phyloP scores from a whole-genome alignment of 257 asterid species.

The Avicennia marina region DNA sequence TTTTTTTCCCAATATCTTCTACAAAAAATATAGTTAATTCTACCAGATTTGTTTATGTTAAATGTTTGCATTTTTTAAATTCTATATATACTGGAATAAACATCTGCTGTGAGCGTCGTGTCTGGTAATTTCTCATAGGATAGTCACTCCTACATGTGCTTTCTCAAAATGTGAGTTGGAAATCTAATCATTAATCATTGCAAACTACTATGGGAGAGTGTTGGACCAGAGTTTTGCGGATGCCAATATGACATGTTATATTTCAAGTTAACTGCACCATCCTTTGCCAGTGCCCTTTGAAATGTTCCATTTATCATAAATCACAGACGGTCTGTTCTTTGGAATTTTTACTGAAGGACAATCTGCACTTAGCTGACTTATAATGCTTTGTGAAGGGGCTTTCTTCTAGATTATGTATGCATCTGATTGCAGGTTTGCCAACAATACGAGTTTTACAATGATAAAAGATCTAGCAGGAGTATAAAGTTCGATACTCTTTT shows the following conservation, averaged over 20 bases:
- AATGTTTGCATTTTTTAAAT: no score
- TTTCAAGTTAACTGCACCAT: neutral
- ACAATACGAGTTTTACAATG: conserved; percentile 85
- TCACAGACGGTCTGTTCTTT: conserved; percentile 1
- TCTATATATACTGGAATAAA: no score
- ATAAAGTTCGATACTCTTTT: conserved; percentile 78
- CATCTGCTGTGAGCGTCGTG: no score
- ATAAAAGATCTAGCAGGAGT: conserved; percentile 63
- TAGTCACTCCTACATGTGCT: no score
- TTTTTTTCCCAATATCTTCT: no score
- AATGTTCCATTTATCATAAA: neutral
- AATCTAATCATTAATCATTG: no score
- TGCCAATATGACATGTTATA: neutral
- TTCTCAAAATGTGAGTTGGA: no score
- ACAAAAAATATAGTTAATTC: no score
- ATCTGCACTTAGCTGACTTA: neutral
- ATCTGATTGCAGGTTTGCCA: conserved; percentile 76
- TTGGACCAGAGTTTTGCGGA: neutral
- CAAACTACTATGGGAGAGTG: neutral
- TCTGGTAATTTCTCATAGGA: no score
- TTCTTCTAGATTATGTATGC: conserved; percentile 8
- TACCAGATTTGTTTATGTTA: no score
- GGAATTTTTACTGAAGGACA: neutral
- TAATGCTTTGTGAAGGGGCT: neutral
- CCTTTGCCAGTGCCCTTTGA: neutral